Base-by-base conservation (phyloP, 164 flowering plant genomes). In the Buxus sempervirens region DNA sequence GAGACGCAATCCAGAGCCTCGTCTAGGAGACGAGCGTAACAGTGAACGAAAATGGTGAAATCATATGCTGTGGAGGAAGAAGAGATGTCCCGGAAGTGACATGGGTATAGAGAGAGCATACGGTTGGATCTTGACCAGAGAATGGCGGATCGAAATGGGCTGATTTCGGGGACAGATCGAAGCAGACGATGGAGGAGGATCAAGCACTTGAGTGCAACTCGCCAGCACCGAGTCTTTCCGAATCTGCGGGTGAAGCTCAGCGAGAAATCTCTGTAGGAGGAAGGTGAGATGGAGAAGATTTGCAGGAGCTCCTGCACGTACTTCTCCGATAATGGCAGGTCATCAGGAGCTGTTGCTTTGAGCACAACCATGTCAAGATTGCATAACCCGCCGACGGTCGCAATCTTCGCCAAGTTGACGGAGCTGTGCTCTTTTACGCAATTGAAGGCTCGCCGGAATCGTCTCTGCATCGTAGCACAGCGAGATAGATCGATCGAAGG, bases 121-220 rank as follows among this genome's bases (percentile, higher is more conserved):
- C 84, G 80, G 49, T 82, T 87, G 42, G 84, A 69, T 28, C 84
- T 62, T 4, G 76, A 23, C 83, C 84, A 81, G 0, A 78, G 41
- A 38, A 89, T 76, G 60, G 85, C 79, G 2, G 82, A 53, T 19
- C 81, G 70, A 21, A 89, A 74, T 0, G 79, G 76, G 72, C 69
- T 75, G 68, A 66, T 49, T 4, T 77, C 71, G 0, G 86, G 87
- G 19, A 80, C 72, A 0, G 80, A 70, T 0, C 77, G 76, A 7
- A 86, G 81, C 27, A 86, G 72, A 0, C 89, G 82, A 58, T 89
- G 94, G 65, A 89, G 81, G 72, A 89, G 90, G 25, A 81, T 55
- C 0, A 89, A 70, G 66, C 88, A 89, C 71, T 89, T 87, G 55
- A 89, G 76, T 0, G 90, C 90, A 38, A 87, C 94, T 18, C 86